These are phyloP conservation scores for Lactarius deliciosus DNA, from an alignment of 768 basidiomycete genomes.

Conservation along the genomic window DNA sequence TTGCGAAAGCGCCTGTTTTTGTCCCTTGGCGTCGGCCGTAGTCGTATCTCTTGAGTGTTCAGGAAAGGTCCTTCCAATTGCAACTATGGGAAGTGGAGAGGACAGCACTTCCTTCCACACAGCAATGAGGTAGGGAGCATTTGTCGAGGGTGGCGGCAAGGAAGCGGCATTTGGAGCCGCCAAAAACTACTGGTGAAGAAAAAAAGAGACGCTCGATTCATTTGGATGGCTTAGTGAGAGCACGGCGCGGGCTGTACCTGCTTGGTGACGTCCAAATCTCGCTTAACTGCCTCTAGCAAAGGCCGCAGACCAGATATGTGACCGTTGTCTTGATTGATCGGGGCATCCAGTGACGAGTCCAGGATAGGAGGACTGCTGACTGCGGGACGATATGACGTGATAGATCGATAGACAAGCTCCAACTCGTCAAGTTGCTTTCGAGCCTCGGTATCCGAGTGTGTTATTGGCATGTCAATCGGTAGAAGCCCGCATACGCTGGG, in stretches of 20 bases:
- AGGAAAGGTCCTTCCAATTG: constrained; percentile 57
- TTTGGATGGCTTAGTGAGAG: constrained; percentile 19
- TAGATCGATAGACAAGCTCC: constrained; percentile 32
- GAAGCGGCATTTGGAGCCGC: constrained; percentile 45
- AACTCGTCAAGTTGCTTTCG: constrained; percentile 32
- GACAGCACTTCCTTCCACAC: constrained; percentile 79
- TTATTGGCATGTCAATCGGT: constrained; percentile 10
- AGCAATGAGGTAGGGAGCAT: constrained; percentile 76
- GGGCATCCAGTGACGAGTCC: constrained; percentile 35
- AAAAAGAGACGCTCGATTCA: constrained; percentile 9
- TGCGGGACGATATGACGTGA: constrained; percentile 33
- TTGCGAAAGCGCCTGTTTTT: constrained; percentile 23
- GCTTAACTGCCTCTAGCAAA: constrained; percentile 43
- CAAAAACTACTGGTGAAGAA: constrained; percentile 57
- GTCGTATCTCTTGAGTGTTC: constrained; percentile 22
- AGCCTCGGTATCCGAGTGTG: constrained; percentile 32
- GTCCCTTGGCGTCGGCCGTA: neutral
- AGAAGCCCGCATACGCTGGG: neutral
- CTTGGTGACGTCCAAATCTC: constrained; percentile 45
- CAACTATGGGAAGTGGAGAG: constrained; percentile 55
- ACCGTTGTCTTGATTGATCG: constrained; percentile 23
- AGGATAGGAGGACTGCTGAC: constrained; percentile 38
- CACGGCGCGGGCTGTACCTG: constrained; percentile 37
- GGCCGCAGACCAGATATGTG: constrained; percentile 43
- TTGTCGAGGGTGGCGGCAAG: constrained; percentile 62